phyloP scores from a whole-genome alignment of 2,329 filamentous ascomycete species.

The Aspergillus intermedius region DNA sequence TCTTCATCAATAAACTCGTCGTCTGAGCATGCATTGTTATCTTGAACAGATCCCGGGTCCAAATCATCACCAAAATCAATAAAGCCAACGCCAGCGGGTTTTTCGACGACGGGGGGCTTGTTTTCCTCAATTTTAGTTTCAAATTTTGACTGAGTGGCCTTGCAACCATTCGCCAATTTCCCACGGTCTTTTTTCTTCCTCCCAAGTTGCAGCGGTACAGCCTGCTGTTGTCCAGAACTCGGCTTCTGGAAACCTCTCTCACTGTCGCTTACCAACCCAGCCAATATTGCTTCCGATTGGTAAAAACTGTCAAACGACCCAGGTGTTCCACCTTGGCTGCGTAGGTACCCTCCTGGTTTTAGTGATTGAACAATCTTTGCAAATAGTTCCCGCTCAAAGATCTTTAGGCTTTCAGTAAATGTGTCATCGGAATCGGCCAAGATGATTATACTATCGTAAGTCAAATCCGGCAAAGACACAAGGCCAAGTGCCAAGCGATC shows the following conservation, averaged over 20 bases:
- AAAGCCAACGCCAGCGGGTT: background rate
- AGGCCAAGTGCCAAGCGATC: conserved; percentile 81
- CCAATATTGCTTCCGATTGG: conserved; percentile 73
- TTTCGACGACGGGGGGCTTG: conserved; percentile 43
- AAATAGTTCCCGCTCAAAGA: conserved; percentile 65
- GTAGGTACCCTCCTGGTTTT: conserved; percentile 1
- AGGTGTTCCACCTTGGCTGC: conserved; percentile 9
- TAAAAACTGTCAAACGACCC: conserved; percentile 38
- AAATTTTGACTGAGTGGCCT: conserved; percentile 23
- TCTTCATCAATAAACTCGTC: conserved; percentile 92
- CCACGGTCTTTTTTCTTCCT: conserved; percentile 49
- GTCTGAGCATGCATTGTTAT: conserved; percentile 42
- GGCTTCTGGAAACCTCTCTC: conserved; percentile 67
- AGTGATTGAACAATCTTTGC: conserved; percentile 54
- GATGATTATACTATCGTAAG: conserved; percentile 80
- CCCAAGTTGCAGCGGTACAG: conserved; percentile 58
- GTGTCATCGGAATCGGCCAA: conserved; percentile 70
- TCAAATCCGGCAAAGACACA: conserved; percentile 65
- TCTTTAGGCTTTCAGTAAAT: conserved; percentile 53
- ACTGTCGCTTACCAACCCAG: conserved; percentile 61
- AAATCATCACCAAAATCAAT: conserved; percentile 16
- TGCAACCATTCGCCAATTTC: conserved; percentile 23
- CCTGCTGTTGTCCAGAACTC: conserved; percentile 51
- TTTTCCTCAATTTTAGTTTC: conserved; percentile 13
- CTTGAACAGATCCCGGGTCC: background rate